A percentile compares a stretch with the other conserved stretches of the same genome.
These are phyloP conservation scores for Pythium sukuiense DNA, from an alignment of 352 stramenopile genomes.

Conservation along the genomic window DNA sequence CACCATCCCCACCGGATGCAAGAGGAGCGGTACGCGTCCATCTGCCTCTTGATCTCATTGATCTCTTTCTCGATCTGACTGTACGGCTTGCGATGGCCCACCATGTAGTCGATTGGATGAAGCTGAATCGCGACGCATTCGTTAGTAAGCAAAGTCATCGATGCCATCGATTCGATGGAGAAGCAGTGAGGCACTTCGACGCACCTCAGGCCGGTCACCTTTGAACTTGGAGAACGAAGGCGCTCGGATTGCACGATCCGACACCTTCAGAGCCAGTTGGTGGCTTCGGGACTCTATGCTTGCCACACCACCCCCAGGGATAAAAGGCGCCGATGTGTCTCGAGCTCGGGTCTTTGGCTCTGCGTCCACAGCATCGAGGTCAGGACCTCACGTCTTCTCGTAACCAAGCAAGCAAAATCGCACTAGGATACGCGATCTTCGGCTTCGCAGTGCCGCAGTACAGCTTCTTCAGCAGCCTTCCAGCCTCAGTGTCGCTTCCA, in stretches of 20 bases:
- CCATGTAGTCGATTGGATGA: conserved; percentile 61
- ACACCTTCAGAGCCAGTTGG: conserved; percentile 47
- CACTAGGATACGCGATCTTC: conserved; percentile 74
- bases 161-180: too few relatives aligned
- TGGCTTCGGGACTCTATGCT: conserved; percentile 51
- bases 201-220: conserved; percentile 35
- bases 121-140: conserved; percentile 24
- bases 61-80: conserved; percentile 80
- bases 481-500: conserved; percentile 72
- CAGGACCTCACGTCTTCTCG: too few relatives aligned
- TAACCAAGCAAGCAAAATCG: conserved; percentile 12
- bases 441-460: conserved; percentile 70
- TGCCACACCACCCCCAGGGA: conserved; percentile 49
- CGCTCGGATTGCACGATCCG: conserved; percentile 60
- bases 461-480: conserved; percentile 69
- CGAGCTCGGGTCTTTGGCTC: conserved; percentile 54
- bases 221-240: conserved; percentile 38
- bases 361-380: conserved; percentile 10
- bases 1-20: conserved; percentile 42
- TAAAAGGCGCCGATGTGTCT: conserved; percentile 52
- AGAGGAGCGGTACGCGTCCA: conserved; percentile 60
- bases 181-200: neutral
- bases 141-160: too few relatives aligned
- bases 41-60: conserved; percentile 64
- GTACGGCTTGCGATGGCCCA: conserved; percentile 55